A percentile compares a stretch with the other conserved stretches of the same genome.
These are phyloP conservation scores for Populus deltoides DNA, from an alignment of 345 rosid genomes.

Conservation along the genomic window DNA sequence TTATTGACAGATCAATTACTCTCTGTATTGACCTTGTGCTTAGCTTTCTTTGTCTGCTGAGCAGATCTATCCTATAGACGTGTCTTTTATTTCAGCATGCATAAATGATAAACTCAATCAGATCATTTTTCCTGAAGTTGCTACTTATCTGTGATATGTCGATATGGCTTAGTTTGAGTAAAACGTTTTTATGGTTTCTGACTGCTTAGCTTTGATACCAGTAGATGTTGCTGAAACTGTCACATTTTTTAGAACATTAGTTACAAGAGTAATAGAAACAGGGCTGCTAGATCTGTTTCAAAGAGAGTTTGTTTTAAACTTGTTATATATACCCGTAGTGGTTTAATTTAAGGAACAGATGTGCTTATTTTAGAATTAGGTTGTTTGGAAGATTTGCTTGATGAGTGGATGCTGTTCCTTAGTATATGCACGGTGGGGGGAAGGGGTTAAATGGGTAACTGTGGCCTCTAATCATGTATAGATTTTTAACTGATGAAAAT, in stretches of 20 bases:
- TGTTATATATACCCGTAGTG: background rate
- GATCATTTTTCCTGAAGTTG: background rate
- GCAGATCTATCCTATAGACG: background rate
- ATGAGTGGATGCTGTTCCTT: background rate
- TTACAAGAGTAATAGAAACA: background rate
- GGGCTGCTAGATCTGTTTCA: background rate
- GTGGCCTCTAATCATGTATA: background rate
- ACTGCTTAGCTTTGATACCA: background rate
- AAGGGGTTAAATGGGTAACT: background rate
- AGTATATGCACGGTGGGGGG: background rate
- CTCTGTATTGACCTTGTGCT: background rate
- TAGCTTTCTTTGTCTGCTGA: background rate
- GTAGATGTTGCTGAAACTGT: background rate
- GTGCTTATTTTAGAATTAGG: background rate
- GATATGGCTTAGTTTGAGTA: background rate
- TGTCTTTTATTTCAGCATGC: background rate
- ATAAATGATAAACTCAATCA: constrained; percentile 4
- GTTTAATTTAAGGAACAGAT: background rate
- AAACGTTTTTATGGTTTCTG: background rate
- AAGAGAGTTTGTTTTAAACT: background rate
- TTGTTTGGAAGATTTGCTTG: background rate
- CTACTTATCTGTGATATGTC: background rate
- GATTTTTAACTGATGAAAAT: background rate
- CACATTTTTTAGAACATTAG: background rate
- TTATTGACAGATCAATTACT: background rate